These are phyloP conservation scores for Ampelocalamus luodianensis DNA, from an alignment of 176 grass and related monocot species.

Conservation along the genomic window DNA sequence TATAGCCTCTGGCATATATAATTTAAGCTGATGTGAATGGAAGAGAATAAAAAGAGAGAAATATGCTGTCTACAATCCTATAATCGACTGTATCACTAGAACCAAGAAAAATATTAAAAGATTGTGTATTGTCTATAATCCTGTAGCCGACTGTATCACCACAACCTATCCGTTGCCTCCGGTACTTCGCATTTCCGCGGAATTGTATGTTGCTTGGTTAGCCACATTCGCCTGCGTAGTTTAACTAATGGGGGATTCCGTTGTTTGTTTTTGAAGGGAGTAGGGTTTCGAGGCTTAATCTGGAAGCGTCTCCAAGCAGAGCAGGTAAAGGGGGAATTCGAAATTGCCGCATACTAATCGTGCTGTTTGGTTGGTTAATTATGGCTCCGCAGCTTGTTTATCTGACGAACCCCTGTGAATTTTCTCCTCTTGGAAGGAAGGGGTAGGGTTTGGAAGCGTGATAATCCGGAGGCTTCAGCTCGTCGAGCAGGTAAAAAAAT, in stretches of 20 bases:
- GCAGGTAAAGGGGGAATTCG: constrained; percentile 36
- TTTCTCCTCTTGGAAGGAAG: constrained; percentile 21
- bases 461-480: constrained; percentile 21
- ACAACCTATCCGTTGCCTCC: neutral
- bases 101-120: no score
- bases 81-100: no score
- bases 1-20: no score
- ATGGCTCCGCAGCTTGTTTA: neutral
- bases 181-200: constrained; percentile 20
- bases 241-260: neutral
- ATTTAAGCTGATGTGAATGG: no score
- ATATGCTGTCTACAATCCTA: no score
- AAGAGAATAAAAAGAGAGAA: no score
- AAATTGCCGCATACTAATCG: constrained; percentile 1
- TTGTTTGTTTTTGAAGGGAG: constrained; percentile 20
- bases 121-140: no score
- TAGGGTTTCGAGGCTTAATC: constrained; percentile 1
- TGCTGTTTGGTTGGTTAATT: constrained; percentile 18
- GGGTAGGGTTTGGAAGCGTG: constrained; percentile 20
- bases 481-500: constrained; percentile 42
- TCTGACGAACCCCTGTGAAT: neutral
- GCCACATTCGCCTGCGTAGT: neutral
- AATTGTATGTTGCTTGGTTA: neutral
- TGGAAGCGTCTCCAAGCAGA: constrained; percentile 36
- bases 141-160: no score